phyloP scores from a whole-genome alignment of 106 monocot genomes.

The Acorus gramineus region DNA sequence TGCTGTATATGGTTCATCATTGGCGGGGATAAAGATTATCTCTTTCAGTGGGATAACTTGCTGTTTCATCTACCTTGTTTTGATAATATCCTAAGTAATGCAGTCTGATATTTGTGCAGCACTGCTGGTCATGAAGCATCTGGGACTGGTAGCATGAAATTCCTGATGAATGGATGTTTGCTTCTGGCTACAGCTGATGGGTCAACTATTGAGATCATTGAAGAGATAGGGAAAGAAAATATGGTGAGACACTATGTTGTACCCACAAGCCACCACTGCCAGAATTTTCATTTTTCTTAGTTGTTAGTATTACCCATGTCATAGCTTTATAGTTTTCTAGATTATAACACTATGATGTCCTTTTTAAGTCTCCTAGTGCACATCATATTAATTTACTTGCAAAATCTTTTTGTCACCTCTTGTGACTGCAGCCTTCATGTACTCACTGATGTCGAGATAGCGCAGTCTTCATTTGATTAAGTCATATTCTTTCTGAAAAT shows the following conservation, averaged over 20 bases:
- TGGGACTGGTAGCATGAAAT: constrained; percentile 37
- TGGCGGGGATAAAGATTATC: too few relatives aligned
- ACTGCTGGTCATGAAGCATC: constrained; percentile 41
- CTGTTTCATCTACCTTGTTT: background rate
- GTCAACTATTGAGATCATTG: constrained; percentile 31
- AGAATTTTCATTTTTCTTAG: background rate
- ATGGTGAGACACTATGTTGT: constrained; percentile 9
- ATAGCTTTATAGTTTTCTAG: too few relatives aligned
- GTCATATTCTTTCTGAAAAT: too few relatives aligned
- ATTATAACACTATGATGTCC: too few relatives aligned
- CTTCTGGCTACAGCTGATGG: constrained; percentile 36
- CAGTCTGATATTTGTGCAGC: constrained; percentile 11
- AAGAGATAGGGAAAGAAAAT: constrained; percentile 34
- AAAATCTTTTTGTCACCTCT: too few relatives aligned
- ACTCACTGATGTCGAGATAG: too few relatives aligned
- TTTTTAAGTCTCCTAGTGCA: too few relatives aligned
- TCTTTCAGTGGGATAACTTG: background rate
- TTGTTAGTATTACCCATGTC: too few relatives aligned
- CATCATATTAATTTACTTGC: too few relatives aligned
- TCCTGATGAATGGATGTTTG: constrained; percentile 34
- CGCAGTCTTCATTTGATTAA: too few relatives aligned
- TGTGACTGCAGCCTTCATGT: too few relatives aligned
- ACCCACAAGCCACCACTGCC: background rate
- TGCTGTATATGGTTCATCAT: too few relatives aligned
- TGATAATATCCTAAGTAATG: background rate